A percentile compares a stretch with the other conserved stretches of the same genome.
These are phyloP conservation scores for Penicillium dipodomyicola DNA, from an alignment of 495 filamentous ascomycete genomes.

Conservation along the genomic window DNA sequence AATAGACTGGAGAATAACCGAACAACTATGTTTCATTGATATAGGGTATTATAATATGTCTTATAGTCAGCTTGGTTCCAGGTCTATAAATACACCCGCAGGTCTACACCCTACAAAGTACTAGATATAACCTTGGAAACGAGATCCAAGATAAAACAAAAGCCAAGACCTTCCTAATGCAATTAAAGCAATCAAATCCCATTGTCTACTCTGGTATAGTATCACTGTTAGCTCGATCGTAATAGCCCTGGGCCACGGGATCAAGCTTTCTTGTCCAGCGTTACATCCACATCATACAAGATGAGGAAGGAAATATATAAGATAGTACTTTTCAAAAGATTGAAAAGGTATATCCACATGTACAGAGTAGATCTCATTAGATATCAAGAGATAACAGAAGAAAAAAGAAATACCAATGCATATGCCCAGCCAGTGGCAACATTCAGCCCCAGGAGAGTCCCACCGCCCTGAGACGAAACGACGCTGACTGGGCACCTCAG, in stretches of 20 bases:
- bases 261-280: slow-evolving; percentile 1
- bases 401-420: no score
- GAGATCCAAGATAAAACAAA: background rate
- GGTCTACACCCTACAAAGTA: background rate
- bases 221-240: background rate
- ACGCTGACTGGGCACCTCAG: slow-evolving; percentile 19
- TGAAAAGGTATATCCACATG: no score
- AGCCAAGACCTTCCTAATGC: slow-evolving; percentile 5
- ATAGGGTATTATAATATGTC: no score
- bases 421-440: background rate
- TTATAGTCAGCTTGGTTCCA: background rate
- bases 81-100: background rate
- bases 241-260: background rate
- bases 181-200: background rate
- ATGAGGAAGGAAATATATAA: background rate
- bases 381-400: no score
- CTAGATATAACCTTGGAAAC: background rate
- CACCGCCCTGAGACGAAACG: slow-evolving; percentile 14
- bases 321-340: background rate
- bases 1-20: background rate
- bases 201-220: background rate
- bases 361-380: no score
- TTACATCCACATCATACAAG: background rate
- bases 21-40: background rate
- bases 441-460: slow-evolving; percentile 11